Conservation (phyloP, 2,329 filamentous ascomycete genomes). For the Diplodia intermedia region DNA sequence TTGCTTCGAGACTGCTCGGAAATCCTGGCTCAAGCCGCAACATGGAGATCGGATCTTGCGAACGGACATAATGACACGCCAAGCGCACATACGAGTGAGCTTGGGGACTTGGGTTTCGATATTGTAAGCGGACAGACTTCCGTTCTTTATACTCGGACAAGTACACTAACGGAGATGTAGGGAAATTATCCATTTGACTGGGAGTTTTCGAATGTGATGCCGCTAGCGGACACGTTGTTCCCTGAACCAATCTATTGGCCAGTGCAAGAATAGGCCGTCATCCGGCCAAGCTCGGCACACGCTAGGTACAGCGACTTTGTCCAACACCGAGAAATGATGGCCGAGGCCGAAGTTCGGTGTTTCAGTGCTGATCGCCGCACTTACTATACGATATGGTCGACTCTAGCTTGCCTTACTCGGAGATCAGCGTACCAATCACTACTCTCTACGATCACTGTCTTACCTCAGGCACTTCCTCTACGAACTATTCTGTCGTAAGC, state of each 20-base stretch:
- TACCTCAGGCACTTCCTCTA: background rate
- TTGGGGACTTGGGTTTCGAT: constrained; percentile 6
- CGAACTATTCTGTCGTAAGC: background rate
- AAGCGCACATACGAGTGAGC: background rate
- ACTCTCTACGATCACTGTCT: background rate
- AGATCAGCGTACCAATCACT: background rate
- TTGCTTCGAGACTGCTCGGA: constrained; percentile 8
- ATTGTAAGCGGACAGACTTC: background rate
- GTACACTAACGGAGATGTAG: background rate
- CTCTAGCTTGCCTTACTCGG: background rate
- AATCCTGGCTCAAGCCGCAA: background rate
- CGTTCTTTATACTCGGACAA: too few species aligned
- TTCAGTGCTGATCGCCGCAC: background rate
- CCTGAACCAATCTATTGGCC: constrained; percentile 2
- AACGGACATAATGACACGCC: background rate
- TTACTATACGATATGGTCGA: background rate
- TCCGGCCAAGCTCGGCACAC: background rate
- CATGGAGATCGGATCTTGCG: background rate
- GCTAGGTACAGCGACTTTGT: background rate
- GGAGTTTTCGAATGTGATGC: background rate
- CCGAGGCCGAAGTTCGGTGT: background rate
- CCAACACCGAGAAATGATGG: background rate
- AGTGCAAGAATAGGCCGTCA: background rate
- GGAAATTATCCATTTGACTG: background rate
- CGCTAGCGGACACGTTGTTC: background rate